phyloP scores from a whole-genome alignment of 257 asterid genomes.

The Nicotiana knightiana region DNA sequence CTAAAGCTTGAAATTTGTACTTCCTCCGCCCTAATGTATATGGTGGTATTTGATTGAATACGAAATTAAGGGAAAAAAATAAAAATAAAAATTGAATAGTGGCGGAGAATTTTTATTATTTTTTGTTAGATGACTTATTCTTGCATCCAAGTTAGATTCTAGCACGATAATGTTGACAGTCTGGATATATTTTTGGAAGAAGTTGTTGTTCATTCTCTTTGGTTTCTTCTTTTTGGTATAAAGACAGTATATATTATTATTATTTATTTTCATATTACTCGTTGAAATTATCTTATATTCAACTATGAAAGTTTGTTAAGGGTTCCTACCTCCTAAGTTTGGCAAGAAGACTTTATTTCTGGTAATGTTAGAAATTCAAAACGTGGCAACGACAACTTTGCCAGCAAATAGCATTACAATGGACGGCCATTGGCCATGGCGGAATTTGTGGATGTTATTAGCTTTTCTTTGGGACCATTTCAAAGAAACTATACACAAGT shows the following conservation, averaged over 20 bases:
- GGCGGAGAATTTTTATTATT: not conserved
- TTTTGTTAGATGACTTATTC: not conserved
- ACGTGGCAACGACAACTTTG: slow-evolving; percentile 4
- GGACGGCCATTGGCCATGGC: slow-evolving; percentile 6
- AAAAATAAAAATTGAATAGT: not conserved
- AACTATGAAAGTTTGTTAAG: not conserved
- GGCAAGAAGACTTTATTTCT: not conserved
- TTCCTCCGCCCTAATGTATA: no score
- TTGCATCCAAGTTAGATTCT: not conserved
- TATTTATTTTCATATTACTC: not conserved
- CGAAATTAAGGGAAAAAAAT: no score
- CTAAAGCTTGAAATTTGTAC: no score
- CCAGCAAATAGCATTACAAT: not conserved
- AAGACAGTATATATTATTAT: not conserved
- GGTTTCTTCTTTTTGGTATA: not conserved
- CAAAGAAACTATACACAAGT: not conserved
- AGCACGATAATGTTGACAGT: not conserved
- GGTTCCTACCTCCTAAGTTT: not conserved
- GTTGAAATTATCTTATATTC: not conserved
- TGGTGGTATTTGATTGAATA: no score
- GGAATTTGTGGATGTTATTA: slow-evolving; percentile 5
- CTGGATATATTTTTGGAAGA: not conserved
- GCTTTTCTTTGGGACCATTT: not conserved
- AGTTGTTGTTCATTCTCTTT: not conserved
- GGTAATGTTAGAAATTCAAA: not conserved